Evolutionary conservation across 371 early-diverging fungal genomes (phyloP).

Genomic region (Thermomucor indicae-seudaticae): DNA sequence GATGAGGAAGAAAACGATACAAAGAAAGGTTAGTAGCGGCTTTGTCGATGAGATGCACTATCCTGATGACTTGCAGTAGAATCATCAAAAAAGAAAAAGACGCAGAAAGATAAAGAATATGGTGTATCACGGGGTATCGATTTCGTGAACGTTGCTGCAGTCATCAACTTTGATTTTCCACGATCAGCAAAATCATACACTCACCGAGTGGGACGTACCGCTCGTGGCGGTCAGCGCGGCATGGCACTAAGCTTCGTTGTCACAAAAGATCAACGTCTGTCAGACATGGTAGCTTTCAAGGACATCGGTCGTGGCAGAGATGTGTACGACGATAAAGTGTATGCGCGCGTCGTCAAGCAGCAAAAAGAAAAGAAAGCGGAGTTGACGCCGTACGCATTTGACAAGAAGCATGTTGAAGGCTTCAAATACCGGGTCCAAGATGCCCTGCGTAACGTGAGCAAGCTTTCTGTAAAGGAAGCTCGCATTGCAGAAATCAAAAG

Average conservation of each 20-base stretch:
- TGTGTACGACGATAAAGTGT: slow-evolving; percentile 61
- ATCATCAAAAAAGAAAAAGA: slow-evolving; percentile 36
- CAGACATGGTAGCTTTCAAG: slow-evolving; percentile 24
- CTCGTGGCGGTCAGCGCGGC: slow-evolving; percentile 87
- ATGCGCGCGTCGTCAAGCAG: slow-evolving; percentile 68
- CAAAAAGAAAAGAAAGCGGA: slow-evolving; percentile 61
- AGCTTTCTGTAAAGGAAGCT: slow-evolving; percentile 79
- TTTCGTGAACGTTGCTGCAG: slow-evolving; percentile 89
- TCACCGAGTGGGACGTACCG: slow-evolving; percentile 97
- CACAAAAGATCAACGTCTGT: slow-evolving; percentile 33
- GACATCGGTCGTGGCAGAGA: slow-evolving; percentile 33
- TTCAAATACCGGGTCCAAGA: slow-evolving; percentile 90
- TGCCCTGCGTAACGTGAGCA: slow-evolving; percentile 81
- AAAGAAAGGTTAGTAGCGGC: too few relatives aligned
- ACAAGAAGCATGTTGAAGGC: slow-evolving; percentile 85
- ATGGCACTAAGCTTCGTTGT: slow-evolving; percentile 87
- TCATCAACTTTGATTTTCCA: slow-evolving; percentile 99
- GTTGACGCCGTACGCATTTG: slow-evolving; percentile 79
- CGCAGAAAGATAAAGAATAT: slow-evolving; percentile 79
- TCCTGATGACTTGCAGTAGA: too few relatives aligned
- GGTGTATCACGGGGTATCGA: slow-evolving; percentile 98
- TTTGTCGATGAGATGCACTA: too few relatives aligned
- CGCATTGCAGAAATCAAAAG: slow-evolving; percentile 88
- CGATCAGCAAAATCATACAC: slow-evolving; percentile 84
- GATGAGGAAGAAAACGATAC: slow-evolving; percentile 10